Percentiles rank a stretch among this genome's conserved stretches.
Evolutionary conservation across 106 monocot genomes (phyloP).

Genomic region (Dendrobium catenatum): DNA sequence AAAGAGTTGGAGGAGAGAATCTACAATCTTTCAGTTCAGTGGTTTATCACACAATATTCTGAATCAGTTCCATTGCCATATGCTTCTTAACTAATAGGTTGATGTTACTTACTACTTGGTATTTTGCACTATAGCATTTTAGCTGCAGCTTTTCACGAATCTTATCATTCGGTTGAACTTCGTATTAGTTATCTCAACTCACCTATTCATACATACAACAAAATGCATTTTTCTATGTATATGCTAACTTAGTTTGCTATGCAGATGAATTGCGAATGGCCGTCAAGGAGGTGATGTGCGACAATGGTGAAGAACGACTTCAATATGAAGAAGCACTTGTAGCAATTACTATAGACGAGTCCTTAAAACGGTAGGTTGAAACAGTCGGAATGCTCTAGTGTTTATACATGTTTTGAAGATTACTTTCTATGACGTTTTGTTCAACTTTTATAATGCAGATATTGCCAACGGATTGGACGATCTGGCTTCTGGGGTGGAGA

Average conservation of each 20-base stretch:
- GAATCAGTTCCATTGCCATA: background rate
- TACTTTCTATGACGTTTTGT: background rate
- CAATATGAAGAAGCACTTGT: constrained; percentile 83
- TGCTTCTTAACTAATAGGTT: background rate
- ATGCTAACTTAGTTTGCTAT: constrained; percentile 4
- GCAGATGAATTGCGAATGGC: constrained; percentile 91
- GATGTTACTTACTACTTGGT: background rate
- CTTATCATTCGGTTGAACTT: background rate
- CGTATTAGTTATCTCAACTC: background rate
- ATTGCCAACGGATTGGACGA: constrained; percentile 77
- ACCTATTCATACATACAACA: background rate
- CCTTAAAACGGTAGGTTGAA: constrained; percentile 48
- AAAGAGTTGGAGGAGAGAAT: no score
- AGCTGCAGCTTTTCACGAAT: background rate
- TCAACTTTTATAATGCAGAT: constrained; percentile 30
- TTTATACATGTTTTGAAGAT: background rate
- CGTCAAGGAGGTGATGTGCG: constrained; percentile 87
- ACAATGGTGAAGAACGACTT: constrained; percentile 39
- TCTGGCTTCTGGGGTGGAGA: constrained; percentile 98
- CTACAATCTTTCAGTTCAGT: no score
- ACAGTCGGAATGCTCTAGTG: background rate
- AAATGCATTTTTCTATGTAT: background rate
- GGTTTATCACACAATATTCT: no score
- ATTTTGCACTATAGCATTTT: background rate
- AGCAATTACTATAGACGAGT: constrained; percentile 84